Base-by-base conservation (phyloP, 2,329 filamentous ascomycete genomes). In the Aspergillus bombycis region DNA sequence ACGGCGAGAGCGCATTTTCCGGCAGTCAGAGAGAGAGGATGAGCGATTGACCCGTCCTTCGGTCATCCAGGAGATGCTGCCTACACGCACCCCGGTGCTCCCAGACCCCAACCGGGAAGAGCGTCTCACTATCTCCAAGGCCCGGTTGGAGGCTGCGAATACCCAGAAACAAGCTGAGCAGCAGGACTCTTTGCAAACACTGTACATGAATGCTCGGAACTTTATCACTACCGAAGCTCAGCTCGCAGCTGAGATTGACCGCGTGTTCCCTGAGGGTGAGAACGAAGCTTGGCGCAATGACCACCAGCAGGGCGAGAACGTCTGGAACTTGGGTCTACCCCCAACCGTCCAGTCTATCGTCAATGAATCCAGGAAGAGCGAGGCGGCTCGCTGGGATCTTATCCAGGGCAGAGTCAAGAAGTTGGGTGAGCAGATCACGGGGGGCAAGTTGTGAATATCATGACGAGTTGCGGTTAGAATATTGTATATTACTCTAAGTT, bases 151-250 rank as follows among this genome's bases (percentile, higher is more conserved):
- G 57, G 78, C 80, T 16, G 76, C 84, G 48, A 76, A 82, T 36
- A 79, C 78, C 11, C 76, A 81, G 59, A 88, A 88, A 74, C 82
- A 83, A 50, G 84, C 88, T 62, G 83, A 84, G 59, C 86, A 91
- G 57, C 84, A 86, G 65, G 88, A 94, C 68, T 86, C 89, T 19
- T 80, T 99, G 34, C 92, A 97, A 79, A 89, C 92, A 63, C 85
- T 99, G 14, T 99, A 99, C 80, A 91, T 95, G 81, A 91, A 93
- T 70, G 93, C 95, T 6, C 87, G 91, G 30, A 83, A 87, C 45
- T 99, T 98, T 80, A 97, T 99, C 74, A 89, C 93, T 21, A 89
- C 86, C 28, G 93, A 96, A 76, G 81, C 85, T 57, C 90, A 96
- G 76, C 85, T 99, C 38, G 86, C 91, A 70, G 82, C 83, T 19